Evolutionary conservation across 306 rosid species (phyloP).

Genomic region (Medicago arabica): DNA sequence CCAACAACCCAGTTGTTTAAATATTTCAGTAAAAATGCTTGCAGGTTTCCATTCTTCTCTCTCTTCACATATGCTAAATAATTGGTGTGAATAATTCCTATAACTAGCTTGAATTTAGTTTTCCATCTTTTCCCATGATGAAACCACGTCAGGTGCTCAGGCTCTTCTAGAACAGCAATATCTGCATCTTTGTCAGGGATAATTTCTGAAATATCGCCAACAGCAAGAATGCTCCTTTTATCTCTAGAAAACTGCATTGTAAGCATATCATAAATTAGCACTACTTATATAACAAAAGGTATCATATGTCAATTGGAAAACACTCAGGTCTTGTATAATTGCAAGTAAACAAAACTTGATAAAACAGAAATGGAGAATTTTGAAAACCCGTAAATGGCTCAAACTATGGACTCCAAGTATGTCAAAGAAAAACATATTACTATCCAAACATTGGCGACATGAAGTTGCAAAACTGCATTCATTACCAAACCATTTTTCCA

Average conservation of each 20-base stretch:
- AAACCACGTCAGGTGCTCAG: slow-evolving; percentile 96
- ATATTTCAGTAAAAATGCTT: slow-evolving; percentile 74
- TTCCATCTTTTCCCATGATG: slow-evolving; percentile 99
- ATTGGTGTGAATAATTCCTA: slow-evolving; percentile 94
- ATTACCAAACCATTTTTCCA: slow-evolving; percentile 12
- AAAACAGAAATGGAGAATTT: slow-evolving; percentile 13
- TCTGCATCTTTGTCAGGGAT: slow-evolving; percentile 84
- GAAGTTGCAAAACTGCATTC: slow-evolving; percentile 20
- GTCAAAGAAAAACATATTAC: slow-evolving; percentile 14
- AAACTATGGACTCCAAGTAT: slow-evolving; percentile 4
- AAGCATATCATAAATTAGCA: slow-evolving; percentile 40
- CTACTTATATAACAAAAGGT: slow-evolving; percentile 6
- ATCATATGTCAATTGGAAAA: slow-evolving; percentile 14
- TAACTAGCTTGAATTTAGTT: slow-evolving; percentile 72
- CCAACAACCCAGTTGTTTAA: slow-evolving; percentile 87
- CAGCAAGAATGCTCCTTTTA: slow-evolving; percentile 92
- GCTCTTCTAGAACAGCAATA: slow-evolving; percentile 97
- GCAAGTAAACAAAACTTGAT: slow-evolving; percentile 6
- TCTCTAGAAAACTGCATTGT: slow-evolving; percentile 73
- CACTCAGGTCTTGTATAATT: slow-evolving; percentile 10
- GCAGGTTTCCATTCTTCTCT: slow-evolving; percentile 82
- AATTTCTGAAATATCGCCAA: slow-evolving; percentile 91
- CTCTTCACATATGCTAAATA: slow-evolving; percentile 96
- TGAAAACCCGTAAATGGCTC: slow-evolving; percentile 21
- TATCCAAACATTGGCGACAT: not conserved